Percentiles rank a stretch among this genome's conserved stretches.
These are phyloP conservation scores for Sphaerulina vaccinii DNA, from an alignment of 2,329 filamentous ascomycete genomes.

Conservation along the genomic window DNA sequence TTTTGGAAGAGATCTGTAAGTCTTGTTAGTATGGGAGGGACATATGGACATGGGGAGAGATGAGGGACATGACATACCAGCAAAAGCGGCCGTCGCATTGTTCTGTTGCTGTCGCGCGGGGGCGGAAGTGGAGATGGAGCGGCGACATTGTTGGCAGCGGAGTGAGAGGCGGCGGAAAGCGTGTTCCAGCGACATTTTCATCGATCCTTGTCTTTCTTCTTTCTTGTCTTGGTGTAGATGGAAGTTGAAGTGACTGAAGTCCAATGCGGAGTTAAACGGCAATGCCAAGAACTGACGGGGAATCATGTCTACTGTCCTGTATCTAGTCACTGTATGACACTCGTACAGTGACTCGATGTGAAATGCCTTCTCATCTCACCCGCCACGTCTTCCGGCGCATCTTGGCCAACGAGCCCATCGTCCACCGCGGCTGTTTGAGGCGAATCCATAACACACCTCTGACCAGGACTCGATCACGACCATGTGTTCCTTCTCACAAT, in stretches of 20 bases:
- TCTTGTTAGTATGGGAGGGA: neutral
- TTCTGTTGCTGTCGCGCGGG: conserved; percentile 24
- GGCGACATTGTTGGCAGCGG: conserved; percentile 32
- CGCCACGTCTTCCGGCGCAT: conserved; percentile 60
- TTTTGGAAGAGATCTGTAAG: neutral
- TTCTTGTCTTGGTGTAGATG: too few species aligned
- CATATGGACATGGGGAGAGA: neutral
- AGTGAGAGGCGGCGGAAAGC: conserved; percentile 29
- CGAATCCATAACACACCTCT: conserved; percentile 32
- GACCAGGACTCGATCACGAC: neutral
- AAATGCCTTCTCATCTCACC: conserved; percentile 61
- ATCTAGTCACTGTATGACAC: neutral
- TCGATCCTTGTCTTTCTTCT: too few species aligned
- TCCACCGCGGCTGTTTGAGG: conserved; percentile 47
- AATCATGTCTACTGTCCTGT: neutral
- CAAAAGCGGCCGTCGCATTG: conserved; percentile 29
- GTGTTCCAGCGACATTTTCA: conserved; percentile 35
- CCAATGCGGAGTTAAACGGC: neutral
- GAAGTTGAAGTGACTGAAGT: too few species aligned
- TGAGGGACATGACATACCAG: conserved; percentile 20
- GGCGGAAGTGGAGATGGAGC: conserved; percentile 27
- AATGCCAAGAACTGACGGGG: neutral
- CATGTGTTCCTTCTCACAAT: conserved; percentile 4
- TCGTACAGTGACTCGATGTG: neutral
- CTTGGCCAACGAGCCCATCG: conserved; percentile 51